Evolutionary conservation across 2,329 filamentous ascomycete genomes (phyloP).

Genomic region (Sporothrix globosa): DNA sequence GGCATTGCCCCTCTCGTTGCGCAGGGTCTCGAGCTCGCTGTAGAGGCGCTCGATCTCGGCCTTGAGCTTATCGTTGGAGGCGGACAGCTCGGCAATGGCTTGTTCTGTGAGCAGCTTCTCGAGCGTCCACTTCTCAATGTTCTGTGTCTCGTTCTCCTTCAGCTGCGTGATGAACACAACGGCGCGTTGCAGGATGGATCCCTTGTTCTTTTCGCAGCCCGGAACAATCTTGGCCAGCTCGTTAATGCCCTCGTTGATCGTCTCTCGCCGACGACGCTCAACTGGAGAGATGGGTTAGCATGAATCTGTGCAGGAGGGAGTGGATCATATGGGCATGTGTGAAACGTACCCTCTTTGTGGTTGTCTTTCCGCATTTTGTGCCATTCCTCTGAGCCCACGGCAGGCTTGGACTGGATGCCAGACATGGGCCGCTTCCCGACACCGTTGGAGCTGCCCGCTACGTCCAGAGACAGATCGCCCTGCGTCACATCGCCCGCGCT

Average conservation of each 20-base stretch:
- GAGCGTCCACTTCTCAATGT: constrained; percentile 91
- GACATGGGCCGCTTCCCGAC: constrained; percentile 33
- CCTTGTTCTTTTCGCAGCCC: constrained; percentile 98
- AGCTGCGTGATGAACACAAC: constrained; percentile 94
- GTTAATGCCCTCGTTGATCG: constrained; percentile 98
- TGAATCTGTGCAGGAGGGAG: background rate
- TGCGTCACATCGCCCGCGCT: constrained; percentile 45
- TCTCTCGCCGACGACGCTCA: constrained; percentile 92
- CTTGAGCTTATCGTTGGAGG: constrained; percentile 85
- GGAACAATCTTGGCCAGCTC: constrained; percentile 97
- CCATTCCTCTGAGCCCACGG: constrained; percentile 97
- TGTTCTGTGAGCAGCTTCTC: constrained; percentile 90
- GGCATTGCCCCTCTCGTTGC: constrained; percentile 70
- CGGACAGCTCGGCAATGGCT: constrained; percentile 83
- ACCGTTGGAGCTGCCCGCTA: constrained; percentile 34
- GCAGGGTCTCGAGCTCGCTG: constrained; percentile 70
- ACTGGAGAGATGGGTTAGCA: constrained; percentile 57
- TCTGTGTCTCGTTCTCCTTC: constrained; percentile 90
- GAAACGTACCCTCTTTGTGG: constrained; percentile 86
- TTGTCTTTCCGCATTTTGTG: constrained; percentile 97
- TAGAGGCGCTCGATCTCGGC: constrained; percentile 76
- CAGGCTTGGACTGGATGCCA: constrained; percentile 63
- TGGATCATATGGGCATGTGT: background rate
- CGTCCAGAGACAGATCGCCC: constrained; percentile 43
- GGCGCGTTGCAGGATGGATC: constrained; percentile 89